These are phyloP conservation scores for Nannochloropsis gaditana DNA, from an alignment of 108 stramenopile species.

Conservation along the genomic window DNA sequence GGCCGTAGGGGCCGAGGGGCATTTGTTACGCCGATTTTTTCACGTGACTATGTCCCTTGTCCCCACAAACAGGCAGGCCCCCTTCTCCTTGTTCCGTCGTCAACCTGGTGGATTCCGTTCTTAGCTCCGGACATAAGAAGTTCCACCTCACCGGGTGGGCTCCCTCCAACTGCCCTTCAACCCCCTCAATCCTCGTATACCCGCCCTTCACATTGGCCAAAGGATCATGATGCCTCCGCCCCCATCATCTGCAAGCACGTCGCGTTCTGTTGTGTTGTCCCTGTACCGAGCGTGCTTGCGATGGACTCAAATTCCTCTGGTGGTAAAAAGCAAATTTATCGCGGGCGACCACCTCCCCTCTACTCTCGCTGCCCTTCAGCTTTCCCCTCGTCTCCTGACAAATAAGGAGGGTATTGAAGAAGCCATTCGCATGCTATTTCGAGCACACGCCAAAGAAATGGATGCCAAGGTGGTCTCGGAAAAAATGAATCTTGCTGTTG, in stretches of 20 bases:
- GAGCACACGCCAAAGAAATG: neutral
- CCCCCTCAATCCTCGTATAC: neutral
- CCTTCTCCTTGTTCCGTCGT: no score
- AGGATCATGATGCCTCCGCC: neutral
- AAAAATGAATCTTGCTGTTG: neutral
- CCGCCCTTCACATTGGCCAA: neutral
- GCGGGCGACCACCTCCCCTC: slow-evolving; percentile 9
- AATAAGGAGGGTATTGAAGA: neutral
- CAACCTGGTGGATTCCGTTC: no score
- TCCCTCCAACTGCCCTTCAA: neutral
- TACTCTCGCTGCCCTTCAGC: neutral
- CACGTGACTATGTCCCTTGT: no score
- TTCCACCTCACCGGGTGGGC: no score
- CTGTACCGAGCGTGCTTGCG: slow-evolving; percentile 16
- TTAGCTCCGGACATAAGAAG: no score
- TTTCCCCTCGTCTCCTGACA: neutral
- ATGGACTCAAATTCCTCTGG: neutral
- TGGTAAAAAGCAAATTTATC: neutral
- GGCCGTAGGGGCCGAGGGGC: no score
- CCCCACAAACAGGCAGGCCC: no score
- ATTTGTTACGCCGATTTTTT: no score
- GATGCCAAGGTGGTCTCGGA: neutral
- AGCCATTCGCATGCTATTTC: neutral
- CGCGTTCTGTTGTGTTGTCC: neutral
- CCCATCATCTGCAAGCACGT: neutral